phyloP scores from a whole-genome alignment of 495 filamentous ascomycete genomes.

The Neurospora sp. region DNA sequence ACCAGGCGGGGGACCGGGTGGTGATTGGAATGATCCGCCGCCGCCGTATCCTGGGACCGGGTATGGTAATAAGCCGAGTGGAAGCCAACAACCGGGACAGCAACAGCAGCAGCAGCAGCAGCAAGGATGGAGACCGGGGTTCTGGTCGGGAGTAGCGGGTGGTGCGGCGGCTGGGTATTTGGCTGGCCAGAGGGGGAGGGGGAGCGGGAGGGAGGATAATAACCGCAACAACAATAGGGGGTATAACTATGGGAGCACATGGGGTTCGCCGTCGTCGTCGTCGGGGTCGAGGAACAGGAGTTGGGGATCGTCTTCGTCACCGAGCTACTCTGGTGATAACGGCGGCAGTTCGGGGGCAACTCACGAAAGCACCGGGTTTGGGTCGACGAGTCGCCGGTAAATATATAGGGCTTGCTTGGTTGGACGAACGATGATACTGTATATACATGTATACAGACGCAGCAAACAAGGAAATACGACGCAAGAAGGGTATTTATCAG shows the following conservation, averaged over 20 bases:
- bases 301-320: conserved; percentile 16
- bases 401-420: neutral
- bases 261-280: conserved; percentile 26
- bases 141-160: conserved; percentile 69
- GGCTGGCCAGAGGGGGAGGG: conserved; percentile 45
- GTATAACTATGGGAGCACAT: conserved; percentile 20
- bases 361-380: conserved; percentile 80
- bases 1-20: conserved; percentile 29
- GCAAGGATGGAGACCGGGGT: conserved; percentile 70
- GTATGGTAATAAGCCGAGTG: conserved; percentile 3
- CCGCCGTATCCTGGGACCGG: conserved; percentile 45
- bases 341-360: conserved; percentile 32
- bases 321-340: conserved; percentile 24
- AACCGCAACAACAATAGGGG: conserved; percentile 20
- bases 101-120: neutral
- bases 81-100: conserved; percentile 10
- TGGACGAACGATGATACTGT: neutral
- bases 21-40: conserved; percentile 44
- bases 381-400: conserved; percentile 63
- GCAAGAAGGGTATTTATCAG: neutral
- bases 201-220: conserved; percentile 4
- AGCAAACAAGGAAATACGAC: neutral
- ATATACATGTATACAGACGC: neutral
- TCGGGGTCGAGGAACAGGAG: conserved; percentile 11
- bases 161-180: conserved; percentile 63